Percentiles rank a stretch among this genome's conserved stretches.
Evolutionary conservation across 768 basidiomycete species (phyloP).

Genomic region (Panaeolus papilionaceus): DNA sequence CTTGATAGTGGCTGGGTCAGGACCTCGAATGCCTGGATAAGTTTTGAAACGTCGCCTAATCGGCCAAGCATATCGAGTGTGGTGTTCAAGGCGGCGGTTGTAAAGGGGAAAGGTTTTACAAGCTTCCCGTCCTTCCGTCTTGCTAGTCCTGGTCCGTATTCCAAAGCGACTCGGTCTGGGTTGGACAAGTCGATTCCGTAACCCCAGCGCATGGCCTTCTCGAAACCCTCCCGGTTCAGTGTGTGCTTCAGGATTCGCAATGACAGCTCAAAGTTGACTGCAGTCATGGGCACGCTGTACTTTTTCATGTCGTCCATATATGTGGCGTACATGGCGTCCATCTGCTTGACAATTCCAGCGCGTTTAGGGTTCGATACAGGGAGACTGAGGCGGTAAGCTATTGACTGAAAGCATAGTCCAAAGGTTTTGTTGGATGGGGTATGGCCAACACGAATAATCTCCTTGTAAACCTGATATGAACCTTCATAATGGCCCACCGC

Average conservation of each 20-base stretch:
- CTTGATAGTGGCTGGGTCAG: constrained; percentile 74
- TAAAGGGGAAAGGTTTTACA: constrained; percentile 52
- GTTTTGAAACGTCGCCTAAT: constrained; percentile 61
- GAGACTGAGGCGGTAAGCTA: constrained; percentile 70
- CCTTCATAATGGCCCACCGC: constrained; percentile 74
- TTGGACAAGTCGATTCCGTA: constrained; percentile 82
- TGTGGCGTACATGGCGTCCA: constrained; percentile 52
- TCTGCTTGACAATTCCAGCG: constrained; percentile 43
- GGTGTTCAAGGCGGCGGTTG: constrained; percentile 73
- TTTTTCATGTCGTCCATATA: constrained; percentile 66
- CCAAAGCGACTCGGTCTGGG: constrained; percentile 71
- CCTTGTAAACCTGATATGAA: constrained; percentile 63
- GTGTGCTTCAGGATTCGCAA: constrained; percentile 75
- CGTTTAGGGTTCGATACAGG: constrained; percentile 52
- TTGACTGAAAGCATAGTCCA: constrained; percentile 68
- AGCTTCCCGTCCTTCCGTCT: constrained; percentile 11
- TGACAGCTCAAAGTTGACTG: constrained; percentile 69
- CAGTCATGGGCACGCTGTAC: constrained; percentile 53
- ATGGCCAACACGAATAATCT: constrained; percentile 53
- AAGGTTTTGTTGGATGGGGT: constrained; percentile 62
- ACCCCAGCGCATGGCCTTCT: constrained; percentile 63
- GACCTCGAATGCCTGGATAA: constrained; percentile 80
- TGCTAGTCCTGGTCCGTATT: constrained; percentile 34
- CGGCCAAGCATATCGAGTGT: constrained; percentile 75
- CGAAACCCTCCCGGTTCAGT: constrained; percentile 59